Percentiles rank a stretch among this genome's conserved stretches.
Evolutionary conservation across 768 basidiomycete genomes (phyloP).

Genomic region (Calocybe cyanea): DNA sequence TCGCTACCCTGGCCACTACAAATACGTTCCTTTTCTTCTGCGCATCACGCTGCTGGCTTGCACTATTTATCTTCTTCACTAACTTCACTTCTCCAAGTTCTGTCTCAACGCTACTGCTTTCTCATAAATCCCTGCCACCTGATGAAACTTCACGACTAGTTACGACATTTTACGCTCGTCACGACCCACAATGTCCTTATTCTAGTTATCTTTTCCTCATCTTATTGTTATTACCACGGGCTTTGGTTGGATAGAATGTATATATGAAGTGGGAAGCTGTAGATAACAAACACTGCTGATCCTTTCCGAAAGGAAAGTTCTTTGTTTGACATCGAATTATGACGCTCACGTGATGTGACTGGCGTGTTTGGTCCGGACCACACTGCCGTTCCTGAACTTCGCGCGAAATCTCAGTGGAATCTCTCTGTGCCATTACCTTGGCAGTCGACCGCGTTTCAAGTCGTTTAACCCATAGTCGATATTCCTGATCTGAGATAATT

Average conservation of each 20-base stretch:
- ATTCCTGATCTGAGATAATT: too few relatives aligned
- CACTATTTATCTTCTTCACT: slow-evolving; percentile 10
- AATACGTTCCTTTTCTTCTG: not conserved
- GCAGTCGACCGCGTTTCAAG: too few relatives aligned
- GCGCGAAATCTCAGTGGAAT: too few relatives aligned
- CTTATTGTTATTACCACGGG: slow-evolving; percentile 8
- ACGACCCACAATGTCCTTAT: slow-evolving; percentile 8
- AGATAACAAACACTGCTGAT: too few relatives aligned
- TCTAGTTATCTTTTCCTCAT: slow-evolving; percentile 4
- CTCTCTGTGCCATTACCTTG: too few relatives aligned
- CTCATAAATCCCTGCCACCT: not conserved
- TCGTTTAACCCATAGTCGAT: too few relatives aligned
- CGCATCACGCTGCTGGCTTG: slow-evolving; percentile 14
- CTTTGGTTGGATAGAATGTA: too few relatives aligned
- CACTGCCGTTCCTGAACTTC: too few relatives aligned
- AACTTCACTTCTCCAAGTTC: not conserved
- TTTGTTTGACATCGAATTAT: too few relatives aligned
- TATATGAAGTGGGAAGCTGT: too few relatives aligned
- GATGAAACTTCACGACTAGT: slow-evolving; percentile 15
- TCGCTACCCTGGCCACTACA: slow-evolving; percentile 2
- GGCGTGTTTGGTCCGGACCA: slow-evolving; percentile 7
- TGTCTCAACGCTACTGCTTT: not conserved
- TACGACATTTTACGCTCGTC: slow-evolving; percentile 14
- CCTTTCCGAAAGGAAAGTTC: too few relatives aligned
- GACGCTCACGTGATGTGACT: slow-evolving; percentile 17